phyloP scores from a whole-genome alignment of 495 filamentous ascomycete genomes.

The Hyphodiscus hymeniophilus region DNA sequence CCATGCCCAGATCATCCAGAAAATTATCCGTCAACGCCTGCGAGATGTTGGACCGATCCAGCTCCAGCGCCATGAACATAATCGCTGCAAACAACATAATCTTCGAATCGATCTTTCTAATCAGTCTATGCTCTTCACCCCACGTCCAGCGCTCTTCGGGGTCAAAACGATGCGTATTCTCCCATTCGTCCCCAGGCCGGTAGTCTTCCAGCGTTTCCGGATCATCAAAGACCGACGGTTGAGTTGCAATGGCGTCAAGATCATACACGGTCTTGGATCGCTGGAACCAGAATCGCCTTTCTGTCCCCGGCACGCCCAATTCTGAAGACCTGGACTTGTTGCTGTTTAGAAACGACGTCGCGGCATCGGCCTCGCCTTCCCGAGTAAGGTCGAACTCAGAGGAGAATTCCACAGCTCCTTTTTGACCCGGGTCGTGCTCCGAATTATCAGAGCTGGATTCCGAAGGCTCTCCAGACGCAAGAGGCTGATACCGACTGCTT shows the following conservation, averaged over 20 bases:
- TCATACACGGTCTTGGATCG: slow-evolving; percentile 33
- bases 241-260: slow-evolving; percentile 47
- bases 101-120: slow-evolving; percentile 47
- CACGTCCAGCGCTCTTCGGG: slow-evolving; percentile 63
- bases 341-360: too few relatives aligned
- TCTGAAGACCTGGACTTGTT: too few relatives aligned
- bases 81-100: slow-evolving; percentile 29
- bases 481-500: too few relatives aligned
- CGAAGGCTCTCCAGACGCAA: too few relatives aligned
- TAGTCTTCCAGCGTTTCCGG: slow-evolving; percentile 29
- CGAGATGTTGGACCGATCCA: slow-evolving; percentile 68
- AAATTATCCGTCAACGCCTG: slow-evolving; percentile 56
- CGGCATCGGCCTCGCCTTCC: too few relatives aligned
- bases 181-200: slow-evolving; percentile 44
- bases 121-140: slow-evolving; percentile 57
- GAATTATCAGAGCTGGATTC: too few relatives aligned
- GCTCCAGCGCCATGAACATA: slow-evolving; percentile 78
- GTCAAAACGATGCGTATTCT: slow-evolving; percentile 69
- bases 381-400: too few relatives aligned
- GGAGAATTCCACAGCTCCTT: too few relatives aligned
- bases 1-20: slow-evolving; percentile 47
- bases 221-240: slow-evolving; percentile 39
- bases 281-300: slow-evolving; percentile 38
- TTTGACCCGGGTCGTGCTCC: too few relatives aligned
- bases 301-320: slow-evolving; percentile 26